Evolutionary conservation across 257 asterid species (phyloP).

Genomic region (Solanum bulbocastanum): DNA sequence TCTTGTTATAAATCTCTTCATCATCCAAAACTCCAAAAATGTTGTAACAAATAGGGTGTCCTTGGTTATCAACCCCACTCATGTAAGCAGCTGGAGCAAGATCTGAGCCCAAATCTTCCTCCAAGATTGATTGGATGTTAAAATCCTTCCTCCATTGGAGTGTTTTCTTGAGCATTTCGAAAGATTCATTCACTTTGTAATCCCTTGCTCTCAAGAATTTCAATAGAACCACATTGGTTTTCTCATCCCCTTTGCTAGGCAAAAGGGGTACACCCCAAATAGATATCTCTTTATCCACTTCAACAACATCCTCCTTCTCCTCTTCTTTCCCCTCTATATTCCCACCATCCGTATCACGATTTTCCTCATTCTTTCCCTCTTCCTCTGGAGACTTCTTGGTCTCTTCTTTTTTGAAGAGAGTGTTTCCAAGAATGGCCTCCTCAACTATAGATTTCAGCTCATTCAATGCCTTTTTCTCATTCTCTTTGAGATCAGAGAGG

Average conservation of each 20-base stretch:
- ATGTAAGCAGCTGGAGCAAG: slow-evolving; percentile 48
- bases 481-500: slow-evolving; percentile 53
- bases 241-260: slow-evolving; percentile 45
- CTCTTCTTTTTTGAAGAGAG: slow-evolving; percentile 28
- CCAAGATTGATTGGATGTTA: slow-evolving; percentile 39
- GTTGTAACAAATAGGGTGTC: slow-evolving; percentile 77
- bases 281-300: slow-evolving; percentile 30
- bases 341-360: not conserved
- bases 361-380: slow-evolving; percentile 2
- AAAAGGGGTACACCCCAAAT: slow-evolving; percentile 69
- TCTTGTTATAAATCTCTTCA: slow-evolving; percentile 34
- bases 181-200: slow-evolving; percentile 51
- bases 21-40: slow-evolving; percentile 54
- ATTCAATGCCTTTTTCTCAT: slow-evolving; percentile 50
- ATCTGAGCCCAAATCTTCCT: slow-evolving; percentile 44
- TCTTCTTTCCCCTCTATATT: not conserved
- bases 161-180: slow-evolving; percentile 63
- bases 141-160: slow-evolving; percentile 66
- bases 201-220: slow-evolving; percentile 75
- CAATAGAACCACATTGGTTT: slow-evolving; percentile 52
- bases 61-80: slow-evolving; percentile 52
- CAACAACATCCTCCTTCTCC: slow-evolving; percentile 1
- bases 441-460: slow-evolving; percentile 58
- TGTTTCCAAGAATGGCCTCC: slow-evolving; percentile 51
- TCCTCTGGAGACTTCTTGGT: not conserved